These are phyloP conservation scores for Trametes sanguinea DNA, from an alignment of 768 basidiomycete species.

Conservation along the genomic window DNA sequence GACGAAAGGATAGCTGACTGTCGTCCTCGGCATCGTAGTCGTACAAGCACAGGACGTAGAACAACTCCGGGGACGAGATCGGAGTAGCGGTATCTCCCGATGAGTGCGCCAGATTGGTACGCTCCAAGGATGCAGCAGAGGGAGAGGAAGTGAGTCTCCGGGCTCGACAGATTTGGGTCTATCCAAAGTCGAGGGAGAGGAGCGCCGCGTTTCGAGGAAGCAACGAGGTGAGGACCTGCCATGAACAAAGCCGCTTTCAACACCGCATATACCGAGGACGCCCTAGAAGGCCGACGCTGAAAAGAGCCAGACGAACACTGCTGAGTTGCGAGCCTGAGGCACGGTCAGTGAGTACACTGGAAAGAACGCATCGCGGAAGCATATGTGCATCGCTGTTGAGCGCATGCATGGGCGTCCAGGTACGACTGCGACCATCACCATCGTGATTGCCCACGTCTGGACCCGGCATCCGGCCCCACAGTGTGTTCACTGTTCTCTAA, in stretches of 20 bases:
- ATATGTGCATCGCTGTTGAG: constrained; percentile 15
- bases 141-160: constrained; percentile 20
- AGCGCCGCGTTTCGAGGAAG: constrained; percentile 14
- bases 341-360: constrained; percentile 1
- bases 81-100: constrained; percentile 18
- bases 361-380: neutral
- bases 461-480: too few relatives aligned
- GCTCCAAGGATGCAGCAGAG: constrained; percentile 17
- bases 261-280: constrained; percentile 9
- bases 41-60: constrained; percentile 63
- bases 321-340: constrained; percentile 1
- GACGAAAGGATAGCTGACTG: constrained; percentile 60
- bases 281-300: neutral
- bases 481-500: too few relatives aligned
- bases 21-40: constrained; percentile 67
- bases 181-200: constrained; percentile 27
- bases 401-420: neutral
- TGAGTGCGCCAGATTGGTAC: constrained; percentile 18
- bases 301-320: neutral
- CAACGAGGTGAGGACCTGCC: constrained; percentile 13
- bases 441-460: constrained; percentile 17
- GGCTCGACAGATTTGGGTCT: constrained; percentile 20
- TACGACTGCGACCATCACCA: constrained; percentile 20
- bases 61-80: constrained; percentile 32
- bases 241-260: constrained; percentile 2